Evolutionary conservation across 2,329 filamentous ascomycete genomes (phyloP), one percentile per base, ranked within the genome.

Genomic region (Diaporthe citriasiana): DNA sequence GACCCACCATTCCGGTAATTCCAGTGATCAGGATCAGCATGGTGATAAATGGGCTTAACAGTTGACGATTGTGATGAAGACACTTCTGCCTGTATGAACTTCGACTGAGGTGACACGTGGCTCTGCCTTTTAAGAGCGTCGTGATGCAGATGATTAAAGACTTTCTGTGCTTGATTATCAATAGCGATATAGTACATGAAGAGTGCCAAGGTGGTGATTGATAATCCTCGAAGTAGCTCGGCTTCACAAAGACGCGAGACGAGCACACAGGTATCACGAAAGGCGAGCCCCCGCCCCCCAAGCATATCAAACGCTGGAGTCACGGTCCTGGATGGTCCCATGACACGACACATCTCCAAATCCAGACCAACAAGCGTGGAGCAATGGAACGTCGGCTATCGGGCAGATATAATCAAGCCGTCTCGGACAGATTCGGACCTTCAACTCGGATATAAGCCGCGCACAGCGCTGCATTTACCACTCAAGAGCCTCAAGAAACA

Each of bases 21-120:
- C 59, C 59, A 19, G 59, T n/a, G 10, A 65, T 33, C 42, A 65
- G 50, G 59, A 65, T 65, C 59, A 65, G 22, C 59, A 65, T 65
- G 12, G 27, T 27, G 42, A 15, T 35, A 3, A 19, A 65, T n/a
- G 4, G 5, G 25, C n/a, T n/a, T n/a, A n/a, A n/a, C 9, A 47
- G n/a, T 1, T 15, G 19, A 33, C 2, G 25, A 33, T 3, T 22
- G 7, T 27, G 19, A 5, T 22, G 13, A 22, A 42, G 35, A 19
- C 38, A 13, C 7, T 33, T 50, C 3, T 59, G 35, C n/a, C 35
- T 40, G 30, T 5, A 2, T 6, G 5, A 40, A 10, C 5, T 25
- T 2, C 15, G 1, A 15, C 7, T 13, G n/a, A 27, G 27, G 6
- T 17, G 12, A 40, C 12, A 25, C 56, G 10, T 59, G 35, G 3